Conservation (phyloP, 2,329 filamentous ascomycete species). For the Domatiomyces catenatus region DNA sequence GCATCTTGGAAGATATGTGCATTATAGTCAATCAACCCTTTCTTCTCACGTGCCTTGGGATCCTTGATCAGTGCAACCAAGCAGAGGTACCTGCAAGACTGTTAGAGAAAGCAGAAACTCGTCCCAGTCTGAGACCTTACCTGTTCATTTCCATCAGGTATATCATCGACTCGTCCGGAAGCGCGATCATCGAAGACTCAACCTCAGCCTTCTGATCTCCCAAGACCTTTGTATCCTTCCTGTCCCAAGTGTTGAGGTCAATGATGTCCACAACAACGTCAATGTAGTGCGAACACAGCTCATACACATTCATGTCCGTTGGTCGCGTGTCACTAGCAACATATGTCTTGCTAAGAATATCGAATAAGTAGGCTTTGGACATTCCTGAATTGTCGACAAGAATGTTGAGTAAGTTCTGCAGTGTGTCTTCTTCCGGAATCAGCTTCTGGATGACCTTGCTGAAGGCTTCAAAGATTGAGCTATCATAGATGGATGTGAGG, state of each 20-base stretch:
- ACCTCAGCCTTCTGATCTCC: conserved; percentile 38
- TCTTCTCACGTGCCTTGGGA: conserved; percentile 48
- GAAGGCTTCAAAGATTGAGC: conserved; percentile 96
- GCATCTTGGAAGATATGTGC: conserved; percentile 49
- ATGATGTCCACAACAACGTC: conserved; percentile 96
- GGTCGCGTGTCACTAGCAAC: conserved; percentile 90
- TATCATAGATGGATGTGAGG: conserved; percentile 94
- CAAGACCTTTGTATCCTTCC: conserved; percentile 21
- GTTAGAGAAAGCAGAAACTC: conserved; percentile 7
- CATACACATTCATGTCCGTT: conserved; percentile 88
- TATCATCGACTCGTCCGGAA: conserved; percentile 45
- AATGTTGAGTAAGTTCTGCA: conserved; percentile 88
- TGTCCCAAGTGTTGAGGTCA: conserved; percentile 67
- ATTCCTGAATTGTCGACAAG: conserved; percentile 87
- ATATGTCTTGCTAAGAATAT: conserved; percentile 96
- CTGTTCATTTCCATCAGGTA: conserved; percentile 53
- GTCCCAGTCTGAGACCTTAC: conserved; percentile 27
- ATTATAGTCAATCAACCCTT: conserved; percentile 52
- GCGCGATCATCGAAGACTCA: conserved; percentile 46
- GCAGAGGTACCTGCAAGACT: conserved; percentile 39
- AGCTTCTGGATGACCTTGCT: conserved; percentile 97
- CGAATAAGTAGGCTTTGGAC: conserved; percentile 95
- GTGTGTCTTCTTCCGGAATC: conserved; percentile 78
- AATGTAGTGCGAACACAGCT: conserved; percentile 97
- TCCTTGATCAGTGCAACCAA: conserved; percentile 51